Conservation (phyloP, 2,329 filamentous ascomycete genomes). For the Bipolaris oryzae region DNA sequence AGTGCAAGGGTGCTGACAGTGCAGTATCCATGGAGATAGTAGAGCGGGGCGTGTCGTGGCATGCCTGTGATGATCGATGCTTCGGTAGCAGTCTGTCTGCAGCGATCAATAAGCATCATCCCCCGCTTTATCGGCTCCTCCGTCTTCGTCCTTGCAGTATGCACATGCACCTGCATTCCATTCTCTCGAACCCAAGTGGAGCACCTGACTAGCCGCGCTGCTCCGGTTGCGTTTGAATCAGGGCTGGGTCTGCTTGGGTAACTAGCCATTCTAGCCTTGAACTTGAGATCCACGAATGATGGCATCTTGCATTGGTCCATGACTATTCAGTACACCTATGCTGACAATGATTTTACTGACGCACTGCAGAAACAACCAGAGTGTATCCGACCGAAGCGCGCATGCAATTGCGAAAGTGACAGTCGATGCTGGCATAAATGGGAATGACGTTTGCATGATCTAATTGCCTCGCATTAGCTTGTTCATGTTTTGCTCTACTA, state of each 20-base stretch:
- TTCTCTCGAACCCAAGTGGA: not conserved
- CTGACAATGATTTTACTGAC: not conserved
- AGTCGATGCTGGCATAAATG: not conserved
- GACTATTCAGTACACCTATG: no score
- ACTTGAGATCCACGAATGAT: not conserved
- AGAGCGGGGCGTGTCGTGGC: not conserved
- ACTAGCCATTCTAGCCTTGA: not conserved
- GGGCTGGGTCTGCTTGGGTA: not conserved
- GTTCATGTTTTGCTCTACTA: not conserved
- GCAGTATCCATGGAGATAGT: not conserved
- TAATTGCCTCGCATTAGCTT: not conserved
- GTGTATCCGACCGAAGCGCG: not conserved
- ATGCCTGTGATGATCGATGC: not conserved
- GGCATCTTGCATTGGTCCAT: not conserved
- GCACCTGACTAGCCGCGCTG: not conserved
- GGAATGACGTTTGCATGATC: not conserved
- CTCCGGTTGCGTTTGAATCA: not conserved
- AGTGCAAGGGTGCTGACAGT: not conserved
- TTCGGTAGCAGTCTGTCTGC: not conserved
- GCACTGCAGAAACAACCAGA: not conserved
- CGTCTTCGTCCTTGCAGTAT: not conserved
- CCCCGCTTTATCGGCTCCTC: slow-evolving; percentile 4
- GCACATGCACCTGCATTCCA: not conserved
- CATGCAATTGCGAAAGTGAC: not conserved
- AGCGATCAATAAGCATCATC: not conserved